Conservation (phyloP, 2,329 filamentous ascomycete species). For the Fusarium transvaalense region DNA sequence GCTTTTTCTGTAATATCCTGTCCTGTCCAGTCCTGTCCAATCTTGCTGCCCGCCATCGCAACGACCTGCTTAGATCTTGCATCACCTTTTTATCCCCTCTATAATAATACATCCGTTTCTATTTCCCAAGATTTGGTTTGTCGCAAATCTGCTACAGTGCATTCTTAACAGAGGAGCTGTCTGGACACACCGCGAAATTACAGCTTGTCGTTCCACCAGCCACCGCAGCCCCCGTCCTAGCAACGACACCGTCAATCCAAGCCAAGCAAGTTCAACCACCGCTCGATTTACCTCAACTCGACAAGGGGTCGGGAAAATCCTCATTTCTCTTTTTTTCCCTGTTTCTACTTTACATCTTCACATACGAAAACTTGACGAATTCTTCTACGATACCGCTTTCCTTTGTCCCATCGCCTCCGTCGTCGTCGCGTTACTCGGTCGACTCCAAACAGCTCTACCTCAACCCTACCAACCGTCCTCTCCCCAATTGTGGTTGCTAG, state of each 20-base stretch:
- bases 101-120: background rate
- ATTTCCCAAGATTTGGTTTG: background rate
- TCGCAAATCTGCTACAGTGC: slow-evolving; percentile 9
- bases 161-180: slow-evolving; percentile 15
- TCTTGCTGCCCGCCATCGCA: slow-evolving; percentile 23
- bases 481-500: slow-evolving; percentile 47
- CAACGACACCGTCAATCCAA: slow-evolving; percentile 36
- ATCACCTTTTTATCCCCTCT: background rate
- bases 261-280: slow-evolving; percentile 34
- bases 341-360: slow-evolving; percentile 34
- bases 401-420: slow-evolving; percentile 18
- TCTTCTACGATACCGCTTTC: slow-evolving; percentile 18
- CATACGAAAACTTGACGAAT: slow-evolving; percentile 26
- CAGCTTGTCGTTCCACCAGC: slow-evolving; percentile 40
- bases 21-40: slow-evolving; percentile 12
- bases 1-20: slow-evolving; percentile 28
- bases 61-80: slow-evolving; percentile 8
- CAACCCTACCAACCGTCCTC: background rate
- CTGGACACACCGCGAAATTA: slow-evolving; percentile 41
- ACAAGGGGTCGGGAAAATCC: slow-evolving; percentile 35
- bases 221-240: slow-evolving; percentile 38
- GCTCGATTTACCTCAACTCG: slow-evolving; percentile 15
- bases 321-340: slow-evolving; percentile 31
- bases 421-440: slow-evolving; percentile 18
- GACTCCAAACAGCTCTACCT: slow-evolving; percentile 21